A percentile compares a stretch with the other conserved stretches of the same genome.
These are phyloP conservation scores for Fusarium sp. DNA, from an alignment of 2,329 filamentous ascomycete genomes.

Conservation along the genomic window DNA sequence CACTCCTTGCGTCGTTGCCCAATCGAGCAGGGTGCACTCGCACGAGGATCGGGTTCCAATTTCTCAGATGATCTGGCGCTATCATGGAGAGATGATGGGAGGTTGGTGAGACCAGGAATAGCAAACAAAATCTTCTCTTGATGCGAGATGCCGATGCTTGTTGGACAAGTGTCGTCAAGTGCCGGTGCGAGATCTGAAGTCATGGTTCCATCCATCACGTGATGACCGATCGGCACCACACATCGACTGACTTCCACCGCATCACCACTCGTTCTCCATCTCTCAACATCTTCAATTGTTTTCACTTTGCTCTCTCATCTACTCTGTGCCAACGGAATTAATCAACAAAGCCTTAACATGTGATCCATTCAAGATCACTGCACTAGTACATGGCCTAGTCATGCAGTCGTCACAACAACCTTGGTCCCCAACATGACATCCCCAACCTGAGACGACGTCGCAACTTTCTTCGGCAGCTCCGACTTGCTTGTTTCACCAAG, in stretches of 20 bases:
- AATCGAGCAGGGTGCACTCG: constrained; percentile 1
- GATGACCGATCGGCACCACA: not conserved
- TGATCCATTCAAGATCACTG: not conserved
- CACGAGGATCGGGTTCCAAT: not conserved
- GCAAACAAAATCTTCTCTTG: not conserved
- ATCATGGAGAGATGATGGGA: not conserved
- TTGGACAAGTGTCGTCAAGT: not conserved
- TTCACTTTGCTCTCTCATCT: not conserved
- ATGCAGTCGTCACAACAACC: constrained; percentile 4
- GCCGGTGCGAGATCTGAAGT: not conserved
- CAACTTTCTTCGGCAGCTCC: not conserved
- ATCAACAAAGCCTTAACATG: not conserved
- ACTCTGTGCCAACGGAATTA: not conserved
- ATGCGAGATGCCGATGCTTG: constrained; percentile 3
- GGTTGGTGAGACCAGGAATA: not conserved
- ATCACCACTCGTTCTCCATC: not conserved
- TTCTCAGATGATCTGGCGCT: not conserved
- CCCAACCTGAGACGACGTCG: constrained; percentile 3
- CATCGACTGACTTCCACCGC: not conserved
- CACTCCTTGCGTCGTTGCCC: not conserved
- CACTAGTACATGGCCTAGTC: not conserved
- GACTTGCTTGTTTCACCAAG: not conserved
- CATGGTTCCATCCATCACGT: not conserved
- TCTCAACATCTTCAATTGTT: not conserved
- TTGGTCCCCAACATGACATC: constrained; percentile 13